Conservation (phyloP, 2,329 filamentous ascomycete species). For the Sclerotiophoma versabilis region DNA sequence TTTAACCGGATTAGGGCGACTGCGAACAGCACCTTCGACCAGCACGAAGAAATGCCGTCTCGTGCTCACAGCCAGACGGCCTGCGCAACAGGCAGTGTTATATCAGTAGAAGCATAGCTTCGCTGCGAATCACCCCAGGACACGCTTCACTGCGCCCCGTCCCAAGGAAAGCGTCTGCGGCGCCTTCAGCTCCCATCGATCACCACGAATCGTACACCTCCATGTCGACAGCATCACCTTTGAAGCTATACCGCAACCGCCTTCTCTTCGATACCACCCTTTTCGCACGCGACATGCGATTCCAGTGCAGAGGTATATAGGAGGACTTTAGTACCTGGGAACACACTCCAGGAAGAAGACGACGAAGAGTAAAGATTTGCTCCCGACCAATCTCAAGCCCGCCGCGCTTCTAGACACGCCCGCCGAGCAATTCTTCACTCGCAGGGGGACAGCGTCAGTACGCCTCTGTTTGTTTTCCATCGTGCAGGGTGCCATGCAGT, state of each 20-base stretch:
- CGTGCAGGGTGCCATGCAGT: slow-evolving; percentile 29
- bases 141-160: not conserved
- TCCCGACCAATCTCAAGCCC: slow-evolving; percentile 10
- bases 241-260: slow-evolving; percentile 4
- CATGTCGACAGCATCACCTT: slow-evolving; percentile 24
- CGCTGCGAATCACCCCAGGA: not conserved
- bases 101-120: not conserved
- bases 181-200: slow-evolving; percentile 15
- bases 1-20: slow-evolving; percentile 15
- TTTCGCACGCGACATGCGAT: slow-evolving; percentile 21
- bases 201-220: slow-evolving; percentile 20
- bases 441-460: not conserved
- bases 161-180: slow-evolving; percentile 3
- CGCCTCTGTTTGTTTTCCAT: slow-evolving; percentile 12
- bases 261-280: not conserved
- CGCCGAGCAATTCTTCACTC: not conserved
- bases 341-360: slow-evolving; percentile 3
- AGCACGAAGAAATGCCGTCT: slow-evolving; percentile 4
- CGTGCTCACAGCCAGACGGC: slow-evolving; percentile 3
- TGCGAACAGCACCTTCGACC: slow-evolving; percentile 12
- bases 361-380: slow-evolving; percentile 24
- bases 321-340: slow-evolving; percentile 5
- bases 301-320: slow-evolving; percentile 22
- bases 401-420: not conserved
- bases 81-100: slow-evolving; percentile 10